These are phyloP conservation scores for Torulaspora indica DNA, from an alignment of 805 yeast genomes.

Conservation along the genomic window DNA sequence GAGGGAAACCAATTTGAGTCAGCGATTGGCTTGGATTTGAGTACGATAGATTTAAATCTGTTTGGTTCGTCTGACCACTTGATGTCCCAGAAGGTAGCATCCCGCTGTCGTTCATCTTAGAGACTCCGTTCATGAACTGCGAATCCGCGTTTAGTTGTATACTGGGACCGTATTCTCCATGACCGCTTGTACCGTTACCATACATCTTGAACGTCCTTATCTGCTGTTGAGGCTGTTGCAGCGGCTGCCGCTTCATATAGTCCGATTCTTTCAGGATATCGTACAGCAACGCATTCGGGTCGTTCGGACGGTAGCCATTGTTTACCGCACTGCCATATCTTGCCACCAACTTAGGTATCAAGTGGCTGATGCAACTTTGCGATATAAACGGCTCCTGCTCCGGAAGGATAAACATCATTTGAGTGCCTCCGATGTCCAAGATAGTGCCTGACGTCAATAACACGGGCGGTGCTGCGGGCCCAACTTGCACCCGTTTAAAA, in stretches of 20 bases:
- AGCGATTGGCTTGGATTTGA: slow-evolving; percentile 5
- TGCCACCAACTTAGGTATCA: slow-evolving; percentile 33
- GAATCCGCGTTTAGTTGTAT: slow-evolving; percentile 8
- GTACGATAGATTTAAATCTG: slow-evolving; percentile 8
- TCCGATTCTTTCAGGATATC: slow-evolving; percentile 25
- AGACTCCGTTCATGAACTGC: slow-evolving; percentile 6
- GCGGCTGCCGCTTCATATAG: slow-evolving; percentile 17
- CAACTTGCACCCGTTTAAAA: slow-evolving; percentile 46
- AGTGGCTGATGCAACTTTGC: slow-evolving; percentile 31
- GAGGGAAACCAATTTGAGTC: slow-evolving; percentile 23
- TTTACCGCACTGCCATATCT: slow-evolving; percentile 21
- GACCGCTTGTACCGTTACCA: slow-evolving; percentile 14
- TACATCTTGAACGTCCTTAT: slow-evolving; percentile 35
- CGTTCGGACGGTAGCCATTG: slow-evolving; percentile 19
- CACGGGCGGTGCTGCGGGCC: slow-evolving; percentile 44
- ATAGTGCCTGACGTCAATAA: slow-evolving; percentile 81
- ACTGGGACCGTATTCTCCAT: slow-evolving; percentile 3
- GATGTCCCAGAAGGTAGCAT: slow-evolving; percentile 7
- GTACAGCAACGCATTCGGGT: slow-evolving; percentile 23
- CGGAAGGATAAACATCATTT: slow-evolving; percentile 97
- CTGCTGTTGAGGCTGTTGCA: slow-evolving; percentile 8
- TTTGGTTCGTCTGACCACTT: slow-evolving; percentile 1
- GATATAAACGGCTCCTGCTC: slow-evolving; percentile 74
- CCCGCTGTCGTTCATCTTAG: slow-evolving; percentile 1
- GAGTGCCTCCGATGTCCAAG: slow-evolving; percentile 93